Base-by-base conservation (phyloP, 2,329 filamentous ascomycete genomes). In the Colletotrichum musicola region DNA sequence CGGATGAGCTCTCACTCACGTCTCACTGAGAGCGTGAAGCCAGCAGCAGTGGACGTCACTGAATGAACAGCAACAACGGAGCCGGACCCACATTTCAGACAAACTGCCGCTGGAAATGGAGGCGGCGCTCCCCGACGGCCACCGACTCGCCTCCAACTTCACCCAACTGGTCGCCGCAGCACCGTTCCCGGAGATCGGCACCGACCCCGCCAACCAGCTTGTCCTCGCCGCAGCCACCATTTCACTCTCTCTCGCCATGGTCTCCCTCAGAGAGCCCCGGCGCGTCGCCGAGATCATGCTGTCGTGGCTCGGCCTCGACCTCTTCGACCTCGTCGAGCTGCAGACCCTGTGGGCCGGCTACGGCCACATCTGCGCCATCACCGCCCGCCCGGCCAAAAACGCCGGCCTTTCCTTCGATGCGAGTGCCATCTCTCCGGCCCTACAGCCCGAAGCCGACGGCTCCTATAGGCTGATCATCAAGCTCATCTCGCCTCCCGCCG, bases 361-460 rank as follows among this genome's bases (percentile, higher is more conserved):
- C 68, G 84, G 85, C 2, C 79, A 88, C 47, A 88, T 91, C 61
- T 90, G 86, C 74, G 81, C 84, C 13, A 73, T 91, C 35, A 81
- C 76, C 3, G 87, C 86, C 4, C 78, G 76, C 14, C 77, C 79
- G 1, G 16, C 14, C 18, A 25, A 27, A 4, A 2, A 14, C 12
- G 14, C 35, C 4, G 38, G 60, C 6, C 30, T 42, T 3, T 2
- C 7, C 1, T 25, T 46, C 16, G 12, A 49, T 7, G 20, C 25
- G 1, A 4, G 6, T 2, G n/a, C 14, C 35, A 72, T 66, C 0
- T 76, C 71, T 2, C 66, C 73, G 1, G 61, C 73, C 12, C 65
- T 71, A n/a, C 69, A 71, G 4, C 50, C 59, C 4, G 49, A 65
- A 18, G 49, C 67, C 5, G 64, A 63, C 4, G 73, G 72, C 7